These are phyloP conservation scores for Fraxinus sp. DNA, from an alignment of 305 asterid genomes.

Conservation along the genomic window DNA sequence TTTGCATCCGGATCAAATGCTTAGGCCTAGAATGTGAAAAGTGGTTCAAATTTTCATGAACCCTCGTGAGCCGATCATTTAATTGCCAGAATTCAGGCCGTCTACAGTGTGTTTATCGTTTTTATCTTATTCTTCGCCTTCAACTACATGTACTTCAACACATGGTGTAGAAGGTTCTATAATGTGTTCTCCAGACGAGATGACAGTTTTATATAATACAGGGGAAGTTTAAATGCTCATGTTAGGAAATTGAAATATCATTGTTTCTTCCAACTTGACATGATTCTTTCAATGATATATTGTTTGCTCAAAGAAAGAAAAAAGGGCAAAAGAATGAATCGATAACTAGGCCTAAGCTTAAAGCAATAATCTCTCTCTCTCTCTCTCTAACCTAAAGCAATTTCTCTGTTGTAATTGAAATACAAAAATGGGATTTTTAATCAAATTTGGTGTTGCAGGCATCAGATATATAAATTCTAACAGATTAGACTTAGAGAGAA, in stretches of 20 bases:
- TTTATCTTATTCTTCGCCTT: constrained; percentile 24
- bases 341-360: background rate
- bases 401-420: background rate
- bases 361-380: background rate
- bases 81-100: constrained; percentile 42
- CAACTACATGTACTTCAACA: background rate
- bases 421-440: background rate
- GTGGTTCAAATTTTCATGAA: constrained; percentile 49
- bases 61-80: constrained; percentile 46
- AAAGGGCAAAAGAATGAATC: background rate
- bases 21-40: constrained; percentile 57
- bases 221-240: background rate
- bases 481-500: background rate
- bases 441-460: background rate
- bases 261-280: background rate
- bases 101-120: constrained; percentile 43
- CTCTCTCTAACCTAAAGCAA: background rate
- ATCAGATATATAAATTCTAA: background rate
- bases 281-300: background rate
- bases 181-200: constrained; percentile 34
- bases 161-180: background rate
- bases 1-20: constrained; percentile 49
- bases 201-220: constrained; percentile 31
- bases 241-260: background rate
- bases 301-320: background rate